These are phyloP conservation scores for Boletus rufocinnamomeus DNA, from an alignment of 768 basidiomycete species.

Conservation along the genomic window DNA sequence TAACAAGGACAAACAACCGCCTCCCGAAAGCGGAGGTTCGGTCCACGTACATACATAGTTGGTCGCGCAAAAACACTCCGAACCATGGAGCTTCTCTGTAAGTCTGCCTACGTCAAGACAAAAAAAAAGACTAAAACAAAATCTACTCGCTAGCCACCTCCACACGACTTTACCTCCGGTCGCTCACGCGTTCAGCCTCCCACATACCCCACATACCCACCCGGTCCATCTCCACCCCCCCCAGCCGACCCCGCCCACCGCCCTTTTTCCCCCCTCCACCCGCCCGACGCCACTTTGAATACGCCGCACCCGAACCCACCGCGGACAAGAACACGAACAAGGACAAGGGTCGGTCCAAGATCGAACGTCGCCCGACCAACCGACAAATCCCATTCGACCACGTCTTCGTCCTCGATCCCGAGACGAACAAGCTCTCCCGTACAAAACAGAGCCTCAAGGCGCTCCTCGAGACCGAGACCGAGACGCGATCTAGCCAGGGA, in stretches of 20 bases:
- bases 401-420: slow-evolving; percentile 52
- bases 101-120: background rate
- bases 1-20: slow-evolving; percentile 35
- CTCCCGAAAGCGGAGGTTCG: background rate
- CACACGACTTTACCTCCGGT: slow-evolving; percentile 4
- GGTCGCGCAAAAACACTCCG: background rate
- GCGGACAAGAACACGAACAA: background rate
- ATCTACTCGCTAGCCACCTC: background rate
- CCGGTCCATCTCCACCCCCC: slow-evolving; percentile 13
- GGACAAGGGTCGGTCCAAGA: background rate
- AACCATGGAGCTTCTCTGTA: slow-evolving; percentile 15
- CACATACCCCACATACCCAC: slow-evolving; percentile 4
- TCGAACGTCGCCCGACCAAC: slow-evolving; percentile 28
- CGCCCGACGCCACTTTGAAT: slow-evolving; percentile 18
- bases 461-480: slow-evolving; percentile 47
- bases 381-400: slow-evolving; percentile 43
- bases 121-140: background rate
- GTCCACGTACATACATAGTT: background rate
- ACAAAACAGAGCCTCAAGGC: slow-evolving; percentile 36
- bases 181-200: slow-evolving; percentile 7
- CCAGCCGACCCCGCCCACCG: background rate
- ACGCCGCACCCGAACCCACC: background rate
- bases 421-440: slow-evolving; percentile 41
- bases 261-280: slow-evolving; percentile 8
- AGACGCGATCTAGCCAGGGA: no score